These are phyloP conservation scores for Neoconidiobolus thromboides DNA, from an alignment of 371 early-diverging fungal species.

Conservation along the genomic window DNA sequence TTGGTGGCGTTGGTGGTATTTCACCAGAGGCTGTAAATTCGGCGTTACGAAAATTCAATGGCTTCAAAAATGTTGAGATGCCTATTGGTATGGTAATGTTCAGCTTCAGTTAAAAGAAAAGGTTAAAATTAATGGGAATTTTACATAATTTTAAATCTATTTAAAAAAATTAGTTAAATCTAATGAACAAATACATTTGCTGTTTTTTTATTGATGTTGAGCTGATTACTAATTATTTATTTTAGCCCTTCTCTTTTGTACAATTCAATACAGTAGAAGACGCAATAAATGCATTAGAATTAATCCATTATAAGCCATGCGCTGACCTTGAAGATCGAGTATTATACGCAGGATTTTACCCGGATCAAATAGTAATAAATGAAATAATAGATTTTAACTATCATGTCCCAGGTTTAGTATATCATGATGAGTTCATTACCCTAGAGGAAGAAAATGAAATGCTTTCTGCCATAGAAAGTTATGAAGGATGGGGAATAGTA, in stretches of 20 bases:
- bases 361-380: constrained; percentile 2
- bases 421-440: constrained; percentile 8
- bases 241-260: constrained; percentile 9
- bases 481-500: constrained; percentile 2
- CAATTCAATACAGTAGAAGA: constrained; percentile 3
- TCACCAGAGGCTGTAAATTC: neutral
- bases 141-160: no score
- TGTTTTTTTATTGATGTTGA: no score
- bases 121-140: no score
- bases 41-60: constrained; percentile 2
- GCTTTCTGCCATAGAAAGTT: constrained; percentile 1
- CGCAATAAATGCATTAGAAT: neutral
- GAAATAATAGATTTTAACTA: constrained; percentile 2
- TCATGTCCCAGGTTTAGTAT: constrained; percentile 7
- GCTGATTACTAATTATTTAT: neutral
- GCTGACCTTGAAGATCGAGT: constrained; percentile 1
- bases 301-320: constrained; percentile 5
- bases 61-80: constrained; percentile 3
- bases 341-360: constrained; percentile 7
- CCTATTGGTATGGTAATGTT: constrained; percentile 7
- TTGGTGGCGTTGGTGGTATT: constrained; percentile 8
- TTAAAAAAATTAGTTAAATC: no score
- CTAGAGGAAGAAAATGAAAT: constrained; percentile 7
- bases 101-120: neutral
- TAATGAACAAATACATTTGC: no score